These are phyloP conservation scores for Aspergillus fumigatus DNA, from an alignment of 2,329 filamentous ascomycete species.

Conservation along the genomic window DNA sequence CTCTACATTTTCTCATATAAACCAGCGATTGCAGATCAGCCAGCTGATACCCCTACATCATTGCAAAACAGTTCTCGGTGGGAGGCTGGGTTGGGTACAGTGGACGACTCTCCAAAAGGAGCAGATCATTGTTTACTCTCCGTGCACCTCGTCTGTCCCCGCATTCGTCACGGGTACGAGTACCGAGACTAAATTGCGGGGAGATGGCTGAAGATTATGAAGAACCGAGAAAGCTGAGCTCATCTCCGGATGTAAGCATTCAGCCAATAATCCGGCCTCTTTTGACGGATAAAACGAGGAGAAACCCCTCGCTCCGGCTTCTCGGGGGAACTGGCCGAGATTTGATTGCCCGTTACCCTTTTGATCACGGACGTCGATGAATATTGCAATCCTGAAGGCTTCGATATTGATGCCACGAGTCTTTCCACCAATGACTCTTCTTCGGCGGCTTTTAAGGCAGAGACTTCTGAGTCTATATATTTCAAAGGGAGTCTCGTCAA, in stretches of 20 bases:
- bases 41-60: too few relatives aligned
- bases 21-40: too few relatives aligned
- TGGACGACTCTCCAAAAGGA: too few relatives aligned
- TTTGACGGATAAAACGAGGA: neutral
- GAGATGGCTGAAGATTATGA: too few relatives aligned
- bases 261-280: neutral
- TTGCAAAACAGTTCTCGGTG: too few relatives aligned
- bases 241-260: neutral
- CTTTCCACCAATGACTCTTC: neutral
- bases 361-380: neutral
- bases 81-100: too few relatives aligned
- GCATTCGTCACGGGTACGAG: too few relatives aligned
- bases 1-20: too few relatives aligned
- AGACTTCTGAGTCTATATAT: neutral
- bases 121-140: too few relatives aligned
- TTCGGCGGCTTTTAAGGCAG: neutral
- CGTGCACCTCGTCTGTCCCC: too few relatives aligned
- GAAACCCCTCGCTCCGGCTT: neutral
- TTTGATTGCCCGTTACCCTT: neutral
- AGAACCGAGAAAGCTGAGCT: neutral
- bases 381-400: neutral
- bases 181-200: too few relatives aligned
- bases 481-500: neutral
- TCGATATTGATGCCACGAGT: neutral
- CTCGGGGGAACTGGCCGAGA: neutral